Percentiles rank a stretch among this genome's conserved stretches.
Conservation (phyloP, 805 yeast genomes). For the Pichia californica region DNA sequence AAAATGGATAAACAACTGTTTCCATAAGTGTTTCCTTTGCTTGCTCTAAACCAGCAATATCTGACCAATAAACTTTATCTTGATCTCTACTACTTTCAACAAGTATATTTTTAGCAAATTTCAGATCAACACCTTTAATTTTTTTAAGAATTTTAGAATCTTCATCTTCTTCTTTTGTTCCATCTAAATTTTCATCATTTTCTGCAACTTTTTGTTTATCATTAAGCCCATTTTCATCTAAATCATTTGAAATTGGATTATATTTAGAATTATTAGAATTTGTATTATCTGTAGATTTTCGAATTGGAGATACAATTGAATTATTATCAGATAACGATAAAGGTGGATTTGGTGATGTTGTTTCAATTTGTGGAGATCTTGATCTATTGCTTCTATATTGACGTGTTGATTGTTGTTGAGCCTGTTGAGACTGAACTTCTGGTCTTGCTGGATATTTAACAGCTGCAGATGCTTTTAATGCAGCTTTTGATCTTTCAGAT, state of each 20-base stretch:
- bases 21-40: constrained; percentile 88
- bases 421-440: too few species aligned
- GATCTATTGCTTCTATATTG: not conserved
- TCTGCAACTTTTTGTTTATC: constrained; percentile 10
- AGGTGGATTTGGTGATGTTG: not conserved
- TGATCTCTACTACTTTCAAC: constrained; percentile 86
- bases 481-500: constrained; percentile 28
- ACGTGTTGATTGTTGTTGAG: too few species aligned
- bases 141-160: constrained; percentile 37
- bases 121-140: constrained; percentile 66
- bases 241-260: not conserved
- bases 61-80: constrained; percentile 91
- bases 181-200: constrained; percentile 26
- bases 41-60: constrained; percentile 84
- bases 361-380: constrained; percentile 2
- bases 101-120: constrained; percentile 75
- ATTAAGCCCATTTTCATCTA: constrained; percentile 14
- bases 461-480: constrained; percentile 28
- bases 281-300: not conserved
- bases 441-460: constrained; percentile 22
- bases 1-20: constrained; percentile 91
- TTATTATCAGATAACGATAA: too few species aligned
- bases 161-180: constrained; percentile 13
- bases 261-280: not conserved
- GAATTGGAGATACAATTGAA: not conserved